Conservation (phyloP, 2,329 filamentous ascomycete species). For the Fusarium napiforme region DNA sequence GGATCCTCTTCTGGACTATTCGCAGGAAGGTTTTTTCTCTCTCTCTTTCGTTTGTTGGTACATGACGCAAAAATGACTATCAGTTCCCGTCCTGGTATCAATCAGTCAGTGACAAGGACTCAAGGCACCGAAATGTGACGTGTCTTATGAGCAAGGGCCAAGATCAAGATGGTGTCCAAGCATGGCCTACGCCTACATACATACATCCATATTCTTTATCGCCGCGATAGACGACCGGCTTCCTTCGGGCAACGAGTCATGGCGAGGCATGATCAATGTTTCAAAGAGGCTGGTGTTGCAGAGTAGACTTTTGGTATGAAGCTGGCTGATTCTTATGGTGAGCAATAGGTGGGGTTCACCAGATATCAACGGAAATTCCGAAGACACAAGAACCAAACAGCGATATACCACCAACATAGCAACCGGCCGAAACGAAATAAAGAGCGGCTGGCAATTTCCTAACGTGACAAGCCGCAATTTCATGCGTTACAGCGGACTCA, state of each 20-base stretch:
- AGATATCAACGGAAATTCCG: neutral
- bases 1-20: neutral
- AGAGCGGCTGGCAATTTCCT: neutral
- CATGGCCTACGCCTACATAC: neutral
- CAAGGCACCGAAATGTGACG: conserved; percentile 36
- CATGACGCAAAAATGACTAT: conserved; percentile 30
- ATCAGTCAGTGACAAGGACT: conserved; percentile 35
- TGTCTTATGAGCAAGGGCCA: conserved; percentile 33
- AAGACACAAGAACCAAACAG: neutral
- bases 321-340: conserved; percentile 21
- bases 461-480: neutral
- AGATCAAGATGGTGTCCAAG: conserved; percentile 19
- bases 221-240: conserved; percentile 4
- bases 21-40: conserved; percentile 6
- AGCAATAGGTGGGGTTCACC: neutral
- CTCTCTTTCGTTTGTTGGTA: conserved; percentile 1
- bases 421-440: neutral
- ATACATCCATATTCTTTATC: conserved; percentile 2
- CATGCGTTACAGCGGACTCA: neutral
- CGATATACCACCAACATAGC: neutral
- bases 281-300: conserved; percentile 31
- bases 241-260: conserved; percentile 30
- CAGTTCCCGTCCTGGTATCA: conserved; percentile 32
- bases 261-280: conserved; percentile 15
- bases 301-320: conserved; percentile 22